Conservation (phyloP, 768 basidiomycete species). For the Aureoboletus auriporus region DNA sequence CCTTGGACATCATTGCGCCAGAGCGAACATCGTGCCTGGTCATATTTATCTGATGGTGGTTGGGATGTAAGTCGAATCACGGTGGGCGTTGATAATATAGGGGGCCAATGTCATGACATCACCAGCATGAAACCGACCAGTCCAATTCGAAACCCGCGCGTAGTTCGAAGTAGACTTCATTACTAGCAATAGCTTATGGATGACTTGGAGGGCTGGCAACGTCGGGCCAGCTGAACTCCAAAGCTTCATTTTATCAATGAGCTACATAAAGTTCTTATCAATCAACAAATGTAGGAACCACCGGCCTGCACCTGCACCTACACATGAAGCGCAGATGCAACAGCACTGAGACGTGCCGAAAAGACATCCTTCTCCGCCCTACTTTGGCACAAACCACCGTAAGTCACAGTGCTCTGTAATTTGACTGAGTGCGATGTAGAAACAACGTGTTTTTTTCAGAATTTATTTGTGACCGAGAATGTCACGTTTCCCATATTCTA, state of each 20-base stretch:
- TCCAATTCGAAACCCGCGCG: not conserved
- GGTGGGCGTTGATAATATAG: not conserved
- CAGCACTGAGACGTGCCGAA: constrained; percentile 28
- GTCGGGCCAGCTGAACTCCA: too few species aligned
- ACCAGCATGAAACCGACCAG: not conserved
- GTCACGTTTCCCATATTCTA: too few species aligned
- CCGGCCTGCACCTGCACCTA: constrained; percentile 26
- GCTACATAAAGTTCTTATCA: too few species aligned
- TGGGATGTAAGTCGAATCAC: not conserved
- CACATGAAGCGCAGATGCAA: constrained; percentile 20
- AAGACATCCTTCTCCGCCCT: constrained; percentile 27
- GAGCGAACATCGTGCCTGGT: constrained; percentile 15
- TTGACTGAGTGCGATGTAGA: constrained; percentile 33
- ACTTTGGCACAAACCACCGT: constrained; percentile 33
- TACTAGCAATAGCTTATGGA: not conserved
- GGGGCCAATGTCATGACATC: constrained; percentile 13
- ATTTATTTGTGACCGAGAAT: too few species aligned
- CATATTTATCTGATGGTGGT: constrained; percentile 12
- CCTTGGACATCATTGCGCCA: constrained; percentile 47
- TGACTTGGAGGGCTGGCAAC: too few species aligned
- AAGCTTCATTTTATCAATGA: too few species aligned
- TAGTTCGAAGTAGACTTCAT: too few species aligned
- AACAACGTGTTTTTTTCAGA: not conserved
- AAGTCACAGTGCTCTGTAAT: constrained; percentile 23
- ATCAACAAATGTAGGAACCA: constrained; percentile 27